Evolutionary conservation across 1,139 yeast species (phyloP), one percentile per base, ranked within the genome.

Genomic region (Pichia cactophila): DNA sequence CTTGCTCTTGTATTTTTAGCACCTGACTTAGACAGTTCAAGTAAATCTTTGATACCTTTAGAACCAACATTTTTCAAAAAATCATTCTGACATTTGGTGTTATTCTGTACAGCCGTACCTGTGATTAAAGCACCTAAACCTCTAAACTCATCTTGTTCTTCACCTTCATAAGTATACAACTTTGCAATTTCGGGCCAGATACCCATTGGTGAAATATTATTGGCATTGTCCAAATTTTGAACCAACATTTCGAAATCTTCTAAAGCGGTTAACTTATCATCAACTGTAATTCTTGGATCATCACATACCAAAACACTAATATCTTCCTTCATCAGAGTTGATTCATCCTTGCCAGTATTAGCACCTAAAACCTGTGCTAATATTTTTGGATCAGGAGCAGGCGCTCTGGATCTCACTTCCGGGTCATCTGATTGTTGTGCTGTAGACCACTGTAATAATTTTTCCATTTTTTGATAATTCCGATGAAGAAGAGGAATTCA

Each of bases 161-260:
- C 68, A 40, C 70, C 68, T 47, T 85, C 69, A 65, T 65, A 40
- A 86, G 69, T 44, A 89, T 65, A 6, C 80, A 73, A 14, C 37
- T 52, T 51, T 9, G 44, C 41, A 41, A 55, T 53, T 47, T 55
- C 56, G 6, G 77, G 80, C 98, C 97, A 94, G 57, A 90, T 74
- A 54, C 80, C 78, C 72, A 89, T 66, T 59, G 85, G 86, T 56
- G 86, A 92, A 56, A 92, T 83, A 61, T 88, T 89, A 67, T 92
- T 90, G 26, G 98, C 97, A 65, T 92, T 92, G 66, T 92, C 98
- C 57, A 92, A 69, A 62, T 89, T 89, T 64, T 92, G 98, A 53
- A 92, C 85, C 51, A 92, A 73, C 94, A 90, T 88, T 65, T 92
- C 97, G 61, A 90, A 84, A 65, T 89, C 88, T 56, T 92, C 97